Evolutionary conservation across 495 filamentous ascomycete genomes (phyloP).

Genomic region (Aspergillus conjunctus): DNA sequence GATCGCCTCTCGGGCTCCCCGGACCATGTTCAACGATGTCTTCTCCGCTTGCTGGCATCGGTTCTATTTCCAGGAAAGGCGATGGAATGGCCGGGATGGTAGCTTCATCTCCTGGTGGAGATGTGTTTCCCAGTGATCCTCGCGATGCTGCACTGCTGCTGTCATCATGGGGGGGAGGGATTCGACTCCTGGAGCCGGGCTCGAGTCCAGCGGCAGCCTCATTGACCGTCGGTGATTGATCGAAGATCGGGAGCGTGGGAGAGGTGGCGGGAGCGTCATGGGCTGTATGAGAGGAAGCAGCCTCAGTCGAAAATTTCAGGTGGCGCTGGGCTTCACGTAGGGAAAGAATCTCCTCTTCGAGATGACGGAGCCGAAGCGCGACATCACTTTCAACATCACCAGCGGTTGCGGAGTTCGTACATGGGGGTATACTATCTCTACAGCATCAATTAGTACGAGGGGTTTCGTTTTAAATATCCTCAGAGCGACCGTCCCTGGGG

Average conservation of each 20-base stretch:
- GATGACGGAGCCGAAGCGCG: neutral
- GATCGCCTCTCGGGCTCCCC: neutral
- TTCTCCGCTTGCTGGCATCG: neutral
- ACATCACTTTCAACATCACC: neutral
- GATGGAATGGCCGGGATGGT: no score
- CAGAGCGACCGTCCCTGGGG: no score
- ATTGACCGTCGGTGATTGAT: neutral
- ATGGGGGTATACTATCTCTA: neutral
- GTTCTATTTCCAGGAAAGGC: neutral
- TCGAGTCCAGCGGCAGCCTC: no score
- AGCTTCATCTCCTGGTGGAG: no score
- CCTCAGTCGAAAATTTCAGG: neutral
- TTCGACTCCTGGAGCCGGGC: no score
- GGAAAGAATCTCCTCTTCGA: neutral
- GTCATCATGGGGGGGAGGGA: no score
- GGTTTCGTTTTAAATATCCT: no score
- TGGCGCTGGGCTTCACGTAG: neutral
- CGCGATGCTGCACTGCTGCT: no score
- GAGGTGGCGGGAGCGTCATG: neutral
- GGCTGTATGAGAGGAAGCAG: neutral
- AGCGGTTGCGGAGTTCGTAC: neutral
- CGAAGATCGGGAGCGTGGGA: neutral
- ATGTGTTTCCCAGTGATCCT: no score
- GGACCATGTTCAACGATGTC: neutral
- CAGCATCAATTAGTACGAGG: no score